Conservation (phyloP, 805 yeast species). For the Yarrowia sp. region DNA sequence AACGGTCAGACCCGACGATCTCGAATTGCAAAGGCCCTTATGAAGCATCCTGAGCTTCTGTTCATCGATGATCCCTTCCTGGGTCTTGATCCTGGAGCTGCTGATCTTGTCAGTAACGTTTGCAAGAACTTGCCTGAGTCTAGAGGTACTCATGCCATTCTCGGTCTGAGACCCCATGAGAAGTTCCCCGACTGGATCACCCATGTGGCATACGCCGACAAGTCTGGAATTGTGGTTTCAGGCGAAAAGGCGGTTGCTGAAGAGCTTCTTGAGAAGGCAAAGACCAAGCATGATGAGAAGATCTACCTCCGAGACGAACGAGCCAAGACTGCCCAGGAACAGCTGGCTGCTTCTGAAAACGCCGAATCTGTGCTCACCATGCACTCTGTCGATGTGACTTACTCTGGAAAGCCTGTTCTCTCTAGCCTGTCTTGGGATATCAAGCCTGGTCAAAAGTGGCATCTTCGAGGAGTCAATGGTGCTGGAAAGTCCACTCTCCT, state of each 20-base stretch:
- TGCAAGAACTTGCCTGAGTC: constrained; percentile 43
- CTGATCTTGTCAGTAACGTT: constrained; percentile 56
- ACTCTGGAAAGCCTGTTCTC: constrained; percentile 61
- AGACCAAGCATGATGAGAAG: constrained; percentile 26
- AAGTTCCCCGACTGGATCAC: constrained; percentile 75
- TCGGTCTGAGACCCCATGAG: constrained; percentile 80
- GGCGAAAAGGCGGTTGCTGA: constrained; percentile 43
- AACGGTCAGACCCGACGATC: constrained; percentile 95
- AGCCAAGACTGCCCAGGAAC: constrained; percentile 2
- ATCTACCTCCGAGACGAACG: background rate
- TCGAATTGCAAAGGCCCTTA: constrained; percentile 71
- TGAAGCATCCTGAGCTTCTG: constrained; percentile 61
- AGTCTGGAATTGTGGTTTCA: constrained; percentile 50
- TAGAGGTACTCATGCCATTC: constrained; percentile 38
- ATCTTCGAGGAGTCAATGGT: constrained; percentile 85
- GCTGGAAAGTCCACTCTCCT: constrained; percentile 89
- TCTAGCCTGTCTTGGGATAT: constrained; percentile 64
- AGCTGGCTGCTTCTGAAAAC: background rate
- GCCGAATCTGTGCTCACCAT: constrained; percentile 49
- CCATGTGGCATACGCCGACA: constrained; percentile 62
- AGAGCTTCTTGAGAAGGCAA: constrained; percentile 30
- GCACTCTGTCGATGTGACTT: constrained; percentile 60
- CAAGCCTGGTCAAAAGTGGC: constrained; percentile 76
- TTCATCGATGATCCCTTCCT: constrained; percentile 89
- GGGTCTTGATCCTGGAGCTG: constrained; percentile 80